phyloP scores from a whole-genome alignment of 495 filamentous ascomycete genomes.

The Lophiostoma macrostomum region DNA sequence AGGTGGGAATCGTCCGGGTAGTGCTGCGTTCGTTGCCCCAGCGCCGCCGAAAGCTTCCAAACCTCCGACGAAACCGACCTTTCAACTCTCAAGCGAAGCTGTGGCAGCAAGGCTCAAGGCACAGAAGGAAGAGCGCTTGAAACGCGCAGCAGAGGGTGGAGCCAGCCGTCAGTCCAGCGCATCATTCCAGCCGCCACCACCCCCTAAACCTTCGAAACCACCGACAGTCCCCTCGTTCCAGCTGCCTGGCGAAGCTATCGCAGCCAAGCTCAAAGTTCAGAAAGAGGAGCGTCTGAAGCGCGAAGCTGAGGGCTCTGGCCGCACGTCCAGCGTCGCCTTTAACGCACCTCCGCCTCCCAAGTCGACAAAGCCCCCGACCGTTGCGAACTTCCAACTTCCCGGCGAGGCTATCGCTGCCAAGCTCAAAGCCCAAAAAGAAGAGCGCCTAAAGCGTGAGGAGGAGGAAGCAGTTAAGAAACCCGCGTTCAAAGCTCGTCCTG shows the following conservation, averaged over 20 bases:
- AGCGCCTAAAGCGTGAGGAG: constrained; percentile 48
- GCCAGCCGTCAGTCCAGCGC: no score
- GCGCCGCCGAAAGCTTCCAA: no score
- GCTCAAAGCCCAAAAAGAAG: constrained; percentile 64
- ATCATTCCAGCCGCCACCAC: constrained; percentile 35
- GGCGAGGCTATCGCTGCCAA: constrained; percentile 69
- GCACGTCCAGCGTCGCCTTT: background rate
- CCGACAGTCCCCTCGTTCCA: constrained; percentile 64
- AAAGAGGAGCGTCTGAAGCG: constrained; percentile 58
- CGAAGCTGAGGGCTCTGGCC: constrained; percentile 47
- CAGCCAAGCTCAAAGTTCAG: constrained; percentile 63
- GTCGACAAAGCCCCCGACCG: constrained; percentile 59
- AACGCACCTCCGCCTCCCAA: constrained; percentile 44
- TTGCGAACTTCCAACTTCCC: constrained; percentile 64
- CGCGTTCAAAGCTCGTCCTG: constrained; percentile 63
- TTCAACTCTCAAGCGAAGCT: no score
- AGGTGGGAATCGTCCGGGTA: no score
- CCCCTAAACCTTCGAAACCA: constrained; percentile 56
- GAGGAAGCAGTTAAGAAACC: constrained; percentile 40
- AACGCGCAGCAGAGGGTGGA: no score
- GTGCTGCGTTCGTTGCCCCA: no score
- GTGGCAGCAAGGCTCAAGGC: no score
- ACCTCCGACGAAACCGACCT: no score
- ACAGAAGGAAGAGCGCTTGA: no score
- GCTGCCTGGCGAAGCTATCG: constrained; percentile 69